Evolutionary conservation across 2,329 filamentous ascomycete species (phyloP).

Genomic region (Trichoderma harzianum): DNA sequence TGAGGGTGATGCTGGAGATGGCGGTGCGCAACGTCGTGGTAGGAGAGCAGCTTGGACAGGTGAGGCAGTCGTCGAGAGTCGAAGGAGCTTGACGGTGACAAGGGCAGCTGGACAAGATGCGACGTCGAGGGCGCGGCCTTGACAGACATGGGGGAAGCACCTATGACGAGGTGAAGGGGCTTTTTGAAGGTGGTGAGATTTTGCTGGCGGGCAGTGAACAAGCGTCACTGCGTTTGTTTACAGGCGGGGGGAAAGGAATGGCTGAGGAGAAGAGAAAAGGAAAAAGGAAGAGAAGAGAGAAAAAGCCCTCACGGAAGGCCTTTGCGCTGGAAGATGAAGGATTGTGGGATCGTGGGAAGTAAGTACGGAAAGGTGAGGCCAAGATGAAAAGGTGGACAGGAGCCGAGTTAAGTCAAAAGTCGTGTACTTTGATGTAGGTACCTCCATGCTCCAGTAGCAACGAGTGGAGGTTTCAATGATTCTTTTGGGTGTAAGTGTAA

Average conservation of each 20-base stretch:
- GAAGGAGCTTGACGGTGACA: conserved; percentile 24
- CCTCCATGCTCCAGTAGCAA: neutral
- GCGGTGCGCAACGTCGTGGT: conserved; percentile 19
- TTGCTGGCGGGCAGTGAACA: conserved; percentile 16
- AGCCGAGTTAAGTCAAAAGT: neutral
- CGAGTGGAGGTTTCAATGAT: neutral
- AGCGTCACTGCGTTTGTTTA: neutral
- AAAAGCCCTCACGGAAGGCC: neutral
- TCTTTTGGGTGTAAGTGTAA: conserved; percentile 3
- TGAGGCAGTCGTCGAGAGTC: conserved; percentile 22
- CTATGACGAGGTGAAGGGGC: conserved; percentile 7
- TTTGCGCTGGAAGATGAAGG: neutral
- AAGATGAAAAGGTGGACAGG: conserved; percentile 8
- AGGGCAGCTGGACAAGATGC: conserved; percentile 22
- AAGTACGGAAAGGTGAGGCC: neutral
- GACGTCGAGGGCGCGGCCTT: conserved; percentile 24
- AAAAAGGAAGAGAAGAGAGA: neutral
- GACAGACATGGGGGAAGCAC: conserved; percentile 29
- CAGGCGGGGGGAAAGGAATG: neutral
- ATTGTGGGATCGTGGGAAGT: neutral
- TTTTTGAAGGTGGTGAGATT: neutral
- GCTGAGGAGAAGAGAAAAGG: neutral
- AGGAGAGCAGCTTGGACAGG: conserved; percentile 26
- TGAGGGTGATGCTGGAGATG: neutral
- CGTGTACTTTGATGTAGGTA: neutral